Base-by-base conservation (phyloP, 257 asterid species). In the Cordia subcordata region DNA sequence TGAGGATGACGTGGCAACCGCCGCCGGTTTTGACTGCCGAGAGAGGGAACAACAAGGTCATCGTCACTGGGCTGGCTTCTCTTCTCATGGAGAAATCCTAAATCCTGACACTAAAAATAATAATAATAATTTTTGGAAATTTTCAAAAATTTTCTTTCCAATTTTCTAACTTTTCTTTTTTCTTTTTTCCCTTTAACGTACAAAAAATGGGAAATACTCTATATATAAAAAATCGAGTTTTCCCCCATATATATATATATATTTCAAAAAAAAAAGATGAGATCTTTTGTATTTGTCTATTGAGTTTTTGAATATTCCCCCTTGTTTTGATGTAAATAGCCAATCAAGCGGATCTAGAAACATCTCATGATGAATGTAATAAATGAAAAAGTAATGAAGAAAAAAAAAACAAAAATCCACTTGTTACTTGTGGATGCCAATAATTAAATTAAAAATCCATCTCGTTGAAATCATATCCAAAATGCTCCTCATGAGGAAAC, bases 11-110 rank as follows among this genome's bases (percentile, higher is more conserved):
- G 55, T 90, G 97, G 96, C 88, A 85, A 73, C 87, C 82, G 47
- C 94, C 94, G 81, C 86, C 90, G 82, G 90, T 85, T 72, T 76
- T 82, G 56, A 86, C 66, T 67, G 85, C 85, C 53, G 81, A 65
- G 81, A 82, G 77, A 62, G 80, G 82, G 68, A 80, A 85, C 61
- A 81, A 69, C 72, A 81, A 81, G 71, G 77, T 52, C 54, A 67
- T 87, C 71, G 85, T 87, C 64, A 78, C 96, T 66, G 97, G 97
- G 20, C 76, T 90, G 80, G 97, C 96, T 66, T 82, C 93, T 60
- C 94, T 90, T 50, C 93, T 90, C 69, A 78, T 68, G 62, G 94
- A 86, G 72, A 86, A 86, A 75, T 75, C 78, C 32, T 87, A 53
- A 82, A 11, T 10, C 27, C 37, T n/a, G n/a, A n/a, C n/a, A n/a